phyloP scores from a whole-genome alignment of 805 yeast genomes.

The Wickerhamomyces canadensis region DNA sequence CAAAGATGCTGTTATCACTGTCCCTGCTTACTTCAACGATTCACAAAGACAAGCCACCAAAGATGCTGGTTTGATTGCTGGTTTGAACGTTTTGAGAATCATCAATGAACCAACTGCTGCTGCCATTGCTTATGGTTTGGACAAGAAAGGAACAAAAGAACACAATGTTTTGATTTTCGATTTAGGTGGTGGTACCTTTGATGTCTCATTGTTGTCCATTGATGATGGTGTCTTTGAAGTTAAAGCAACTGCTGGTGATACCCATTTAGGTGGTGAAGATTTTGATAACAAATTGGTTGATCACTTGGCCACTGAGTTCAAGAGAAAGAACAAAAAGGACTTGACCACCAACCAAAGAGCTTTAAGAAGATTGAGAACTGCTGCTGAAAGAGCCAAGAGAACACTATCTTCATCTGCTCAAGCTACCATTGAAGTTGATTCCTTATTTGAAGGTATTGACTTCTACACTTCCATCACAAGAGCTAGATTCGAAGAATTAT shows the following conservation, averaged over 20 bases:
- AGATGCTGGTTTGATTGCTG: slow-evolving; percentile 96
- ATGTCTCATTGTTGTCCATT: slow-evolving; percentile 88
- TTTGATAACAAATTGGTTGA: slow-evolving; percentile 94
- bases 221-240: slow-evolving; percentile 97
- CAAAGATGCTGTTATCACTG: slow-evolving; percentile 90
- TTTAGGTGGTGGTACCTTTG: slow-evolving; percentile 99
- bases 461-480: slow-evolving; percentile 97
- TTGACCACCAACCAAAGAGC: slow-evolving; percentile 92
- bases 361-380: slow-evolving; percentile 96
- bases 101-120: slow-evolving; percentile 98
- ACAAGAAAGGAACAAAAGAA: slow-evolving; percentile 58
- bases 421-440: slow-evolving; percentile 94
- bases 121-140: slow-evolving; percentile 96
- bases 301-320: slow-evolving; percentile 92
- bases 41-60: slow-evolving; percentile 98
- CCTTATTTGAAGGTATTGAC: slow-evolving; percentile 93
- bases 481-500: slow-evolving; percentile 97
- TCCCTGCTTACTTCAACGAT: slow-evolving; percentile 96
- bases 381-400: slow-evolving; percentile 99
- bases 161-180: slow-evolving; percentile 90
- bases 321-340: slow-evolving; percentile 97
- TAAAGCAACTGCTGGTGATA: slow-evolving; percentile 81
- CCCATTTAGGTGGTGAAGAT: slow-evolving; percentile 98
- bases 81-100: slow-evolving; percentile 89
- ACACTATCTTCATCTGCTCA: slow-evolving; percentile 95